phyloP scores from a whole-genome alignment of 1,139 yeast species.

The Yamadazyma aaseri region DNA sequence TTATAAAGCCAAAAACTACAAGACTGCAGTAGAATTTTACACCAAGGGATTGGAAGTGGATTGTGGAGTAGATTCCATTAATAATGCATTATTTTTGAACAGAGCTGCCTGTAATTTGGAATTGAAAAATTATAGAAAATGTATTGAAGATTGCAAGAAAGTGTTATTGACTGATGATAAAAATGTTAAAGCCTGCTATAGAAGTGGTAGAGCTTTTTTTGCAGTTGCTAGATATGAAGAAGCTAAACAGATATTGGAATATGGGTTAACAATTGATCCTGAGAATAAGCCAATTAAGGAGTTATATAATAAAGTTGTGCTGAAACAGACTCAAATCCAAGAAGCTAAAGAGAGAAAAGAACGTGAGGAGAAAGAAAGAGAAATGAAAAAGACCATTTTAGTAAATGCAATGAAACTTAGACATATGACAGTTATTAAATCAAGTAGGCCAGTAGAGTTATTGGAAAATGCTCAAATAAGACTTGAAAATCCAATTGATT shows the following conservation, averaged over 20 bases:
- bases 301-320: conserved; percentile 37
- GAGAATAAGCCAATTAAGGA: conserved; percentile 54
- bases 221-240: conserved; percentile 70
- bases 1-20: conserved; percentile 66
- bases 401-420: conserved; percentile 57
- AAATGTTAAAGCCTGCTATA: conserved; percentile 78
- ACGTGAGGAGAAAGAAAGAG: conserved; percentile 31
- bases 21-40: conserved; percentile 75
- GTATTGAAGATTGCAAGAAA: conserved; percentile 82
- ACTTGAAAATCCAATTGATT: conserved; percentile 69
- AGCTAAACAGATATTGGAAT: conserved; percentile 62
- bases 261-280: conserved; percentile 61
- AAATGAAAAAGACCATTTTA: conserved; percentile 36
- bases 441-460: conserved; percentile 51
- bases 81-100: conserved; percentile 67
- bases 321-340: conserved; percentile 37
- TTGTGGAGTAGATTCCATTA: conserved; percentile 52
- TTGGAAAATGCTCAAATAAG: conserved; percentile 47
- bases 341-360: conserved; percentile 30
- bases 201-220: conserved; percentile 81
- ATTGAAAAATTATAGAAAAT: conserved; percentile 76
- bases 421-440: conserved; percentile 47
- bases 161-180: conserved; percentile 66
- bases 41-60: conserved; percentile 76
- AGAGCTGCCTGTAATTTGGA: conserved; percentile 93